Base-by-base conservation (phyloP, 441 rosid species). In the Oxalis stricta region DNA sequence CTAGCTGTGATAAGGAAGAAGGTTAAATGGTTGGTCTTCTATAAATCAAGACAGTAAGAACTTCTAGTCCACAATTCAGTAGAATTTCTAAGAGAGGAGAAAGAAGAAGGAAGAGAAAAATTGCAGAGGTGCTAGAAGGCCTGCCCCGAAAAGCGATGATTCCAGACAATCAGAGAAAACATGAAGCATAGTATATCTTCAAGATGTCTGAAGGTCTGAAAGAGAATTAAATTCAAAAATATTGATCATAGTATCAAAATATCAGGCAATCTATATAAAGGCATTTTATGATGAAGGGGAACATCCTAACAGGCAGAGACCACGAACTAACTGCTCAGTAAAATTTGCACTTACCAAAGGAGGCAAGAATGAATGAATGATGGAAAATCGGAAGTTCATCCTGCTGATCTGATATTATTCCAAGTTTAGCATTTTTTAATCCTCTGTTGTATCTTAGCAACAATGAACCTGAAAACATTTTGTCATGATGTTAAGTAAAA, bases 291-390 rank as follows among this genome's bases (percentile, higher is more conserved):
- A 29, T 30, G 23, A 39, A 47, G 18, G 5, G 17, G 16, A 13
- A 5, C 8, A 16, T 13, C 16, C 21, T 23, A 16, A 10, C 30
- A n/a, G 30, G 30, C 18, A 38, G 14, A 31, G 17, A 42, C 7
- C n/a, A 28, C 1, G 10, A 12, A 23, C 26, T n/a, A n/a, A 38
- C 8, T 9, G 21, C 26, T 12, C 7, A 16, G 23, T 13, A n/a
- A 44, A 45, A 50, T 34, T 49, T 43, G 40, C 37, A 37, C 76
- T 66, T 29, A 84, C 95, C 77, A 89, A 50, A 30, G 98, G 95
- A 56, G 98, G 98, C 64, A 89, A 72, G 67, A 89, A 89, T 4
- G 98, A 34, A 89, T 89, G 66, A 89, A 89, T 1, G 98, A 89
- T 21, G 98, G 95, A 65, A 89, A 89, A 58, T 76, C 64, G 98